Conservation (phyloP, 2,329 filamentous ascomycete genomes). For the Fusarium transvaalense region DNA sequence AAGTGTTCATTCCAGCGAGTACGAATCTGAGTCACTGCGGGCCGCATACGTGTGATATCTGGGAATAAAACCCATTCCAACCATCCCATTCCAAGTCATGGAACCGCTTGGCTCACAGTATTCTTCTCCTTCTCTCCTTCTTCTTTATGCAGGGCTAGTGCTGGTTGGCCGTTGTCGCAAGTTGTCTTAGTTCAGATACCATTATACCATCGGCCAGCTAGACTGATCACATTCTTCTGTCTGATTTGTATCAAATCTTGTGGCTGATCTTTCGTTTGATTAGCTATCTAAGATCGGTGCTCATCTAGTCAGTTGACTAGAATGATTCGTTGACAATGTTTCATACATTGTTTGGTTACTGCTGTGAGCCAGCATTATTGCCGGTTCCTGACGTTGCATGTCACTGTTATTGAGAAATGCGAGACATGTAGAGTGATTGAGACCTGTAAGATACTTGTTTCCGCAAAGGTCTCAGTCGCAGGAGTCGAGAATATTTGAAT, state of each 20-base stretch:
- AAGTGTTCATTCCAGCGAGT: constrained; percentile 12
- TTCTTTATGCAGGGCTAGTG: not conserved
- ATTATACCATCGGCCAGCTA: not conserved
- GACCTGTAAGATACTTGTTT: accelerated
- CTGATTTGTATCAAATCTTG: not conserved
- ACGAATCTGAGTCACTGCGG: constrained; percentile 13
- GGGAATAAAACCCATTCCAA: not conserved
- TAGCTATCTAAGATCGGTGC: not conserved
- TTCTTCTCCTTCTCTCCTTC: not conserved
- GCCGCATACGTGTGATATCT: not conserved
- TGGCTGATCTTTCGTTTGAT: not conserved
- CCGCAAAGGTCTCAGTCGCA: no score
- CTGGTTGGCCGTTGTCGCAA: not conserved
- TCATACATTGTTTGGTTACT: not conserved
- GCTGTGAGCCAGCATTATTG: not conserved
- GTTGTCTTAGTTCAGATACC: not conserved
- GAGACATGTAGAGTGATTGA: not conserved
- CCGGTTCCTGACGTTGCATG: not conserved
- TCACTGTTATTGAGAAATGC: no score
- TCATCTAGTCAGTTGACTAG: not conserved
- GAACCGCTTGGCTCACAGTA: not conserved
- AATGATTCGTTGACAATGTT: not conserved
- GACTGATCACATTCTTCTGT: not conserved
- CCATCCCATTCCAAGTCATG: not conserved
- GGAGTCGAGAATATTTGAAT: not conserved